Percentiles rank a stretch among this genome's conserved stretches.
phyloP scores from a whole-genome alignment of 169 alveolate genomes.

The Plasmodium chabaudi region DNA sequence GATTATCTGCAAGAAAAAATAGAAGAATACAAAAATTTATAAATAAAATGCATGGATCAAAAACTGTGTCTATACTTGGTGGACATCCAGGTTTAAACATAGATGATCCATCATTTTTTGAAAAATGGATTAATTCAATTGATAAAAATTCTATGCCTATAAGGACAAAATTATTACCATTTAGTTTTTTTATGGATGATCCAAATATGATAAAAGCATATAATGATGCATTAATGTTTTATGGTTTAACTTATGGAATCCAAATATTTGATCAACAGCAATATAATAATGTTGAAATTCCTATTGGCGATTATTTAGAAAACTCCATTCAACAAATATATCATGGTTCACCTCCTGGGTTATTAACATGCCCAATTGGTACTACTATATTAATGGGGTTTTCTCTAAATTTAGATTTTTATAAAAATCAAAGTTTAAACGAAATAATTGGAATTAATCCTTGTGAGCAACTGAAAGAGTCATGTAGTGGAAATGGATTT shows the following conservation, averaged over 20 bases:
- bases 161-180: conserved; percentile 80
- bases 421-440: conserved; percentile 27
- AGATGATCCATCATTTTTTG: conserved; percentile 78
- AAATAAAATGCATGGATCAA: conserved; percentile 28
- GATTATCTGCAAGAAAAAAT: conserved; percentile 22
- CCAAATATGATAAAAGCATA: conserved; percentile 74
- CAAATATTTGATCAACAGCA: conserved; percentile 45
- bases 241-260: conserved; percentile 74
- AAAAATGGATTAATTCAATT: conserved; percentile 81
- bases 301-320: conserved; percentile 76
- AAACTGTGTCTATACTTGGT: conserved; percentile 82
- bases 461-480: conserved; percentile 86
- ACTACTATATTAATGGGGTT: conserved; percentile 86
- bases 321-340: conserved; percentile 77
- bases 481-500: conserved; percentile 82
- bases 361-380: conserved; percentile 87
- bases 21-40: conserved; percentile 17
- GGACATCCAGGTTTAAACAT: conserved; percentile 84
- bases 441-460: conserved; percentile 57
- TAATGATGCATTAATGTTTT: conserved; percentile 70
- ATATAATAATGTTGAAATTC: conserved; percentile 46
- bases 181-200: conserved; percentile 77
- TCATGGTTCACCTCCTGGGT: conserved; percentile 87
- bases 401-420: conserved; percentile 79
- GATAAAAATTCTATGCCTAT: conserved; percentile 86